Conservation (phyloP, 2,329 filamentous ascomycete species). For the Aureobasidium sp. region DNA sequence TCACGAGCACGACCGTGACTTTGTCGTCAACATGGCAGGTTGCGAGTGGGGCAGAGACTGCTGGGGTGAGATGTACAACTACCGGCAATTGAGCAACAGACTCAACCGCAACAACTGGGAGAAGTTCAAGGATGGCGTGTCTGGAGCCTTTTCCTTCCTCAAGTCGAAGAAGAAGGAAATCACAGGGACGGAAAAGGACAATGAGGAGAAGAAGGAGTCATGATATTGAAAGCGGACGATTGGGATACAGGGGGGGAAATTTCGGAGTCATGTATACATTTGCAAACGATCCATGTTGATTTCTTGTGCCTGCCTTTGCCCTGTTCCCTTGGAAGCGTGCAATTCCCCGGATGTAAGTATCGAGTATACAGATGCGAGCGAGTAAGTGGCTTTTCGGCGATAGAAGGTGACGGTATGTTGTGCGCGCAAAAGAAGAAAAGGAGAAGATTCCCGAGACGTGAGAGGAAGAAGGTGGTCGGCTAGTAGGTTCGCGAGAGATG, state of each 20-base stretch:
- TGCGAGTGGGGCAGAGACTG: slow-evolving; percentile 96
- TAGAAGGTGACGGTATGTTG: not conserved
- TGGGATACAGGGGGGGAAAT: slow-evolving; percentile 2
- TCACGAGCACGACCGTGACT: slow-evolving; percentile 73
- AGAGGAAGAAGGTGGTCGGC: not conserved
- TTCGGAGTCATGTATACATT: slow-evolving; percentile 12
- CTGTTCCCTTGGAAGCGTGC: not conserved
- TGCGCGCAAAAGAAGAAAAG: not conserved
- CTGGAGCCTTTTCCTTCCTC: slow-evolving; percentile 26
- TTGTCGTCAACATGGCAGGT: slow-evolving; percentile 96
- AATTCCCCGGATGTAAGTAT: not conserved
- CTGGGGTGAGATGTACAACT: slow-evolving; percentile 97
- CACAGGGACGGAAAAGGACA: slow-evolving; percentile 1
- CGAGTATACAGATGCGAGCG: not conserved
- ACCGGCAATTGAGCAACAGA: slow-evolving; percentile 81
- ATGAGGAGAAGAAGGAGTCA: not conserved
- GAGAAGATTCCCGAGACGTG: not conserved
- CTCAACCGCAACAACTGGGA: slow-evolving; percentile 81
- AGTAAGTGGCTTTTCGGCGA: not conserved
- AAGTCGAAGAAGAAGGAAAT: slow-evolving; percentile 16
- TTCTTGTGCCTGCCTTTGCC: slow-evolving; percentile 6
- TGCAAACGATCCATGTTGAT: slow-evolving; percentile 9
- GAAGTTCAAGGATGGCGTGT: slow-evolving; percentile 43
- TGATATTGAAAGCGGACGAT: slow-evolving; percentile 4
- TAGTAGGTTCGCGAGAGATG: not conserved